phyloP scores from a whole-genome alignment of 106 monocot genomes.

The Dendrobium catenatum region DNA sequence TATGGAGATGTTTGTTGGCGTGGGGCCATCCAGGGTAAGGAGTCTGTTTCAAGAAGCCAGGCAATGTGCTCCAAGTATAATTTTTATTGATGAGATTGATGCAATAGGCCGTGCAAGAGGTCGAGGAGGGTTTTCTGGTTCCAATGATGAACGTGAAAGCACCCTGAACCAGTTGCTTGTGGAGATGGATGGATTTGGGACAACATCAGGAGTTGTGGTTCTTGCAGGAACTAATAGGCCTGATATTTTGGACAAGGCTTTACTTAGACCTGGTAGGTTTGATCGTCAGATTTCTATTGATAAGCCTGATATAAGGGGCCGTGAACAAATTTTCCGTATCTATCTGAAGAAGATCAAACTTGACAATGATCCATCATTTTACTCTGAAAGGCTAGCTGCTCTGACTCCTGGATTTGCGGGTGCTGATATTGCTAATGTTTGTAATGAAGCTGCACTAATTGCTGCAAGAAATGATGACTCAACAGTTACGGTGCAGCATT shows the following conservation, averaged over 20 bases:
- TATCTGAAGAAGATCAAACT: constrained; percentile 87
- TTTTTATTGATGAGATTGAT: constrained; percentile 95
- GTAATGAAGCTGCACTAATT: constrained; percentile 94
- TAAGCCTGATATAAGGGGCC: constrained; percentile 93
- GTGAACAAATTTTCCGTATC: constrained; percentile 82
- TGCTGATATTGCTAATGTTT: constrained; percentile 97
- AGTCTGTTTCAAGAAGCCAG: constrained; percentile 93
- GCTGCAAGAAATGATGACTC: constrained; percentile 65
- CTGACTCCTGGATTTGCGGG: constrained; percentile 98
- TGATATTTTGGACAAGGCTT: constrained; percentile 93
- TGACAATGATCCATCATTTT: constrained; percentile 85
- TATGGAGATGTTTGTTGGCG: constrained; percentile 99
- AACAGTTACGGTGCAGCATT: constrained; percentile 73
- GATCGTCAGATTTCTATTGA: constrained; percentile 86
- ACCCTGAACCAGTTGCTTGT: constrained; percentile 85
- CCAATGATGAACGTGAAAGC: constrained; percentile 92
- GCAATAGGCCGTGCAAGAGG: constrained; percentile 88
- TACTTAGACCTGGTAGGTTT: constrained; percentile 87
- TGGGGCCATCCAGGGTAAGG: constrained; percentile 90
- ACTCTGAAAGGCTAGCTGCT: constrained; percentile 79
- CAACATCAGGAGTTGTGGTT: constrained; percentile 85
- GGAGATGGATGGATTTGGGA: constrained; percentile 99
- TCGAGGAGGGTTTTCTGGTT: constrained; percentile 77
- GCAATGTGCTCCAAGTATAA: constrained; percentile 82
- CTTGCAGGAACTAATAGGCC: constrained; percentile 89